Base-by-base conservation (phyloP, 2,329 filamentous ascomycete species). In the Exophiala phaeomuriformis region DNA sequence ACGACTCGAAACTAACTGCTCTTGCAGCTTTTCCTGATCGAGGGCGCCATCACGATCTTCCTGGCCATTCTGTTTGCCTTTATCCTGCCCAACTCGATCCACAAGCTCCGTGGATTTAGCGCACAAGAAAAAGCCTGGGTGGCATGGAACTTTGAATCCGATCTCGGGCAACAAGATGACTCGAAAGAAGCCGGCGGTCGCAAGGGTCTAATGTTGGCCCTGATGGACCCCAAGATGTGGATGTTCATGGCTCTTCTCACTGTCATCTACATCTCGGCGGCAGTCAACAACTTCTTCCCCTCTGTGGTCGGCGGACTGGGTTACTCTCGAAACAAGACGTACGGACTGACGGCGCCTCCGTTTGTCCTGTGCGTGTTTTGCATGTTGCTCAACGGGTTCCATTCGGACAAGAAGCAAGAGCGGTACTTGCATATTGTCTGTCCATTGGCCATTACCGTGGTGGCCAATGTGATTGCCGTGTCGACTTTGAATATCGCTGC, bases 361-460 rank as follows among this genome's bases (percentile, higher is more conserved):
- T 59, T 51, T 33, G 41, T 59, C 8, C 51, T 61, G 30, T 53
- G 47, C 41, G 53, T 59, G 33, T 75, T 86, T 36, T 80, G 78
- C 0, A 80, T 82, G 2, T 81, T 82, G 59, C 54, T 75, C 45
- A 87, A 86, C 60, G 82, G 84, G 1, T 83, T 80, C 75, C 84
- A 88, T 66, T 83, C 85, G 8, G 85, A 88, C 67, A 77, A 75
- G 41, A 86, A 82, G 0, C 83, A 83, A 28, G 85, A 89, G 67
- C 78, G 84, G 3, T 88, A 82, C 67, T 80, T 78, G 65, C 85
- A 88, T 67, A 77, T 88, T 54, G 74, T 75, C 0, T 53, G 80
- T 1, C 84, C 85, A 0, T 73, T 87, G 9, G 76, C 73, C 50
- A 71, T 87, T 37, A 79, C 81, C 9, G 73, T 88, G 3, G 70